Conservation (phyloP, 164 flowering plant species). For the Liquidambar formosana region DNA sequence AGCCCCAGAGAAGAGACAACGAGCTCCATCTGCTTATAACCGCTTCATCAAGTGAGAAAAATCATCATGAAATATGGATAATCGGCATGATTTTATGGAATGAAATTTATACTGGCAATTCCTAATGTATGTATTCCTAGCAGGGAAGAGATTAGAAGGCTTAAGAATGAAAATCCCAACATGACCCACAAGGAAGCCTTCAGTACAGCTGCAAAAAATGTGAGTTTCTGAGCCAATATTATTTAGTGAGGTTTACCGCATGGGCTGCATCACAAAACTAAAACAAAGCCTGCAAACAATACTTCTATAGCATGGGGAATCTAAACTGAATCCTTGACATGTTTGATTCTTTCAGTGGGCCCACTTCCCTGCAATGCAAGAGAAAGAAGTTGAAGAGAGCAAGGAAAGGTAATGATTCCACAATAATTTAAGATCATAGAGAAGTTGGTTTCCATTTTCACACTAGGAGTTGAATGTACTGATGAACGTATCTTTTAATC, state of each 20-base stretch:
- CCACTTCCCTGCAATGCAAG: conserved; percentile 57
- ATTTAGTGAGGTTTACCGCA: background rate
- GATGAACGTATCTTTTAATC: too few species aligned
- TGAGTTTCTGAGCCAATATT: conserved; percentile 23
- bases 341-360: conserved; percentile 73
- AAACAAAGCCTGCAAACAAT: background rate
- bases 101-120: background rate
- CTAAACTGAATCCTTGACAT: conserved; percentile 15
- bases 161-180: conserved; percentile 67
- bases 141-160: conserved; percentile 93
- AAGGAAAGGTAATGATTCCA: conserved; percentile 20
- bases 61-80: background rate
- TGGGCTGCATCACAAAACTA: background rate
- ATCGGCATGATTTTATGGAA: background rate
- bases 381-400: conserved; percentile 48
- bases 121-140: background rate
- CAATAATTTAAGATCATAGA: too few species aligned
- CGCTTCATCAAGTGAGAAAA: conserved; percentile 75
- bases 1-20: conserved; percentile 90
- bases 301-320: conserved; percentile 11
- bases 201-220: conserved; percentile 93
- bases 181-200: conserved; percentile 94
- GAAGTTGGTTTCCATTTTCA: too few species aligned
- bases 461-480: too few species aligned
- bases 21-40: conserved; percentile 92